Evolutionary conservation across 495 filamentous ascomycete species (phyloP).

Genomic region (Podospora australis): DNA sequence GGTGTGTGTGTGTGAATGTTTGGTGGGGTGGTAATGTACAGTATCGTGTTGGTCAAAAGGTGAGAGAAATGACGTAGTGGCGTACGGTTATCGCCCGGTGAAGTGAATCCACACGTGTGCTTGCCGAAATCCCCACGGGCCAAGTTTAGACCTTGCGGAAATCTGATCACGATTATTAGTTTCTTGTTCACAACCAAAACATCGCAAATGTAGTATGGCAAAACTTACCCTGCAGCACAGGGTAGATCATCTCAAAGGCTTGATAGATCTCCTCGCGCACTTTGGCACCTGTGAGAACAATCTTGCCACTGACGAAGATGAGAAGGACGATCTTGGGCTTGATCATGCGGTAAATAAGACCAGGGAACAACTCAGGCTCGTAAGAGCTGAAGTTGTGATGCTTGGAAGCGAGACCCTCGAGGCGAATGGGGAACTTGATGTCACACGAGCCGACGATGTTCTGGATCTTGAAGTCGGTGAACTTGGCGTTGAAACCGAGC

Average conservation of each 20-base stretch:
- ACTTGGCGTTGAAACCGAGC: conserved; percentile 98
- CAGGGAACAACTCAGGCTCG: conserved; percentile 96
- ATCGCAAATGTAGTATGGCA: conserved; percentile 19
- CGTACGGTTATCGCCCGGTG: too few species aligned
- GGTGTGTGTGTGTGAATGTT: conserved; percentile 29
- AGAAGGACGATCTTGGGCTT: conserved; percentile 98
- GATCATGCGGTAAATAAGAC: conserved; percentile 99
- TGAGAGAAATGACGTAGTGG: too few species aligned
- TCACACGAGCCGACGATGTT: conserved; percentile 99
- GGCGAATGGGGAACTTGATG: conserved; percentile 97
- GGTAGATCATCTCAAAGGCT: conserved; percentile 98
- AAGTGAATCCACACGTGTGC: too few species aligned
- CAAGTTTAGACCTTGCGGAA: conserved; percentile 43
- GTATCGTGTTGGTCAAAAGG: conserved; percentile 5
- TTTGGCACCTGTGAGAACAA: conserved; percentile 95
- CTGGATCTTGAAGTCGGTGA: conserved; percentile 99
- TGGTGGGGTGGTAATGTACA: conserved; percentile 13
- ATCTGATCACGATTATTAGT: conserved; percentile 28
- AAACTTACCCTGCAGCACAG: conserved; percentile 77
- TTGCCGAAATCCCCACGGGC: conserved; percentile 1
- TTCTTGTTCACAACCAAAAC: neutral
- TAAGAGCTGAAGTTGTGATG: conserved; percentile 99
- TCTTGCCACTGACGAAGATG: conserved; percentile 99
- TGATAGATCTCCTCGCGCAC: conserved; percentile 98
- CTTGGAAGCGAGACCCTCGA: conserved; percentile 89